Base-by-base conservation (phyloP, 2,329 filamentous ascomycete genomes). In the Metarhizium sp. region DNA sequence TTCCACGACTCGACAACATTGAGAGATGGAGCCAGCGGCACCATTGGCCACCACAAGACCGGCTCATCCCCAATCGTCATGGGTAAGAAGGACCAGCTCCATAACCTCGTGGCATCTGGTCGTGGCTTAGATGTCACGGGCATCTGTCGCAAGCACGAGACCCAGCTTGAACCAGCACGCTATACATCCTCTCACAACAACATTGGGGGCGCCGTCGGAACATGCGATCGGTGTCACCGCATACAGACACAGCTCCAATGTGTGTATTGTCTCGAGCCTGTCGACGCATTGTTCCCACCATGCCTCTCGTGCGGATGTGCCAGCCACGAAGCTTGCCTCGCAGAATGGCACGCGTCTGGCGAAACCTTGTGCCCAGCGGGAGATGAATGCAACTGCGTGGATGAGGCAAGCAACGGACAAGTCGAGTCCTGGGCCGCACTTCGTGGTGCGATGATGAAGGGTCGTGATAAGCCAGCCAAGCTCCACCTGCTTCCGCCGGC, bases 261-360 rank as follows among this genome's bases (percentile, higher is more conserved):
- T 61, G 81, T 85, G 8, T 83, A 82, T 65, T 87, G 84, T 61
- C 71, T 78, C 51, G 81, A 85, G 59, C 80, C 81, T 2, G 73
- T 86, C 38, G 77, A 78, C 58, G 79, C 79, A 0, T 72, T 84
- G 13, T 87, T 83, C 62, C 71, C 80, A 3, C 77, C 82, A 0
- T 87, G 84, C 58, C 73, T 87, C 2, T 76, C 77, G 11, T 87
- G 84, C 59, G 83, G 83, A 13, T 87, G 84, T 60, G 78, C 78
- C 7, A 77, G 75, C 52, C 84, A 87, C 65, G 78, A 83, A 49
- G 66, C 71, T 8, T 87, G 84, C 59, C 72, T 83, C 16, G 75
- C 74, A 2, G 79, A 82, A 62, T 84, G 81, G 80, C 79, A 82
- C 60, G 75, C 72, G 6, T 74, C 75, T 6, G 79, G 79, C 25